Evolutionary conservation across 257 asterid species (phyloP), one percentile per base, ranked within the genome.

Genomic region (Fraxinus quadrangulata): DNA sequence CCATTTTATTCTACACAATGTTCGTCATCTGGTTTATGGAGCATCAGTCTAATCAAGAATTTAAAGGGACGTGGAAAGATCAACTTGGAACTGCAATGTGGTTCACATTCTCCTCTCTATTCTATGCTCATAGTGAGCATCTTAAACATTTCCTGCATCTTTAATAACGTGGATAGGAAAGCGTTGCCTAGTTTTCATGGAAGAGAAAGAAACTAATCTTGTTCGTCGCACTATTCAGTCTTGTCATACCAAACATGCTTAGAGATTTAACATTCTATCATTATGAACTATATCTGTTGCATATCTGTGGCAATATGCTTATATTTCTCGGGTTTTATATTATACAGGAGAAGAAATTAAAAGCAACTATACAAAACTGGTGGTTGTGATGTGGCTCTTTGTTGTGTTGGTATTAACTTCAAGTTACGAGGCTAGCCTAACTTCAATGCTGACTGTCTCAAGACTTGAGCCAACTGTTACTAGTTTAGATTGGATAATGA

Each of bases 71-170:
- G 19, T 67, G 77, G 85, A 83, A 70, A 79, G 84, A 83, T 70
- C 87, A 85, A 75, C 77, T 86, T 23, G 81, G 70, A 70, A 78
- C 84, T 67, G 85, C 87, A 28, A 28, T 83, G 47, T 86, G 89
- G 89, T 86, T 83, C 85, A 86, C 87, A 70, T 86, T 86, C 83
- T 86, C 84, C 54, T 47, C 85, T 74, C 82, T 86, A 19, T 86
- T 83, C 81, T 83, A 76, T 7, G 68, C 87, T 68, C 89, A 83
- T 51, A 24, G 89, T 86, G 81, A 86, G 89, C 67, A 69, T 51
- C 40, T 56, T 21, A 36, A 16, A 56, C 37, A 51, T 70, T 21
- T 47, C 6, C 24, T 30, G 63, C 59, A 3, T 51, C 56, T 47
- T 37, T 71, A 5, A 17, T n/a, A 54, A 54, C 7, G 26, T 19